Base-by-base conservation (phyloP, 495 filamentous ascomycete species). In the Lasiosphaeria hispida region DNA sequence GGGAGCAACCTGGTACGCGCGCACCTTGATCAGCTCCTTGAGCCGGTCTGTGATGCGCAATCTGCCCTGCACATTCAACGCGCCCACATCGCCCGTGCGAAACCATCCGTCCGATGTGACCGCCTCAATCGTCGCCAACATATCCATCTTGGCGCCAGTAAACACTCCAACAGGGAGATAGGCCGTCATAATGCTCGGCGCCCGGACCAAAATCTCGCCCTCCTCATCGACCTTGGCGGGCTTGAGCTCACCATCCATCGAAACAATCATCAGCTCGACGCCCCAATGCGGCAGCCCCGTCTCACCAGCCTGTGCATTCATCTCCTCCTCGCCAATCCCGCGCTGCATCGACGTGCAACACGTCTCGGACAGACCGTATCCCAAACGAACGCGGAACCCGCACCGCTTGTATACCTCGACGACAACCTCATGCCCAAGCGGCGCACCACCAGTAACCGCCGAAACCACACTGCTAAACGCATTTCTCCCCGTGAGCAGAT, bases 21-120 rank as follows among this genome's bases (percentile, higher is more conserved):
- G 87, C 17, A 89, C 87, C 66, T 90, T 89, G 67, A 90, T 88
- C 75, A 89, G 79, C 71, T 89, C 87, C 75, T 90, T 90, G 54
- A 92, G 85, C 0, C 90, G 78, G 48, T 91, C 90, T 1, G 83
- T 85, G 48, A 94, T 91, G 18, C 80, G 75, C 48, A 92, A 72
- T 60, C 88, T 81, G 15, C 87, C 86, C 34, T 83, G 73, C 37
- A 59, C 63, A 17, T 83, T 78, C 17, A 87, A 76, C 18, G 73
- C 68, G 11, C 83, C 87, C n/a, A 86, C 79, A 40, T 90, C 87
- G 0, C 87, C 87, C 0, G 87, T 89, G 40, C 83, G 82, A 57
- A 90, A 69, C 68, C 75, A 89, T 0, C 84, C 81, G 4, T 85
- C 82, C 0, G 62, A 57, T 50, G 85, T 84, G 53, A 87, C 82